A percentile compares a stretch with the other conserved stretches of the same genome.
Conservation (phyloP, 2,329 filamentous ascomycete species). For the Aspergillus sp. region DNA sequence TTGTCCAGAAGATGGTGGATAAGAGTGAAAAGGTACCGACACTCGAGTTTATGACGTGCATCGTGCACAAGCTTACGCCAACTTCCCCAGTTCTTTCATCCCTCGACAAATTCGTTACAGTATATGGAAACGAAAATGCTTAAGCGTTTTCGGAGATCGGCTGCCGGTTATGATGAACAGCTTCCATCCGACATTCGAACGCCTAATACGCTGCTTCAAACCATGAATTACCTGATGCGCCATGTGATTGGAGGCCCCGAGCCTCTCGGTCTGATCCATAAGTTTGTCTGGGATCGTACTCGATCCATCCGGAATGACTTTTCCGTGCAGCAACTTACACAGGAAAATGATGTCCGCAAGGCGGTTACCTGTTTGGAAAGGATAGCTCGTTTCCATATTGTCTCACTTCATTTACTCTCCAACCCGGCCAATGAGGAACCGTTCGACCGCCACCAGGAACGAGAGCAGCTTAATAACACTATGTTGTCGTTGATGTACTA, state of each 20-base stretch:
- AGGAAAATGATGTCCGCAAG: slow-evolving; percentile 47
- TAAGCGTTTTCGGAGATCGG: slow-evolving; percentile 55
- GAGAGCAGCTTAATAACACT: slow-evolving; percentile 57
- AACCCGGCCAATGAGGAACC: slow-evolving; percentile 43
- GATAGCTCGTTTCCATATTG: slow-evolving; percentile 56
- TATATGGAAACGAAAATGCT: slow-evolving; percentile 46
- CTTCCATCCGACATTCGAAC: slow-evolving; percentile 57
- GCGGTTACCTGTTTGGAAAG: slow-evolving; percentile 55
- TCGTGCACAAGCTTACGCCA: background rate
- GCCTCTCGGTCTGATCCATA: slow-evolving; percentile 46
- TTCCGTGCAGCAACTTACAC: slow-evolving; percentile 53
- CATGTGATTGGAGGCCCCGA: slow-evolving; percentile 45
- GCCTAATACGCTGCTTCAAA: slow-evolving; percentile 41
- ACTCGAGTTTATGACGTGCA: background rate
- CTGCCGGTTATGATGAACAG: slow-evolving; percentile 55
- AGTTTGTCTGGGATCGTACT: slow-evolving; percentile 59
- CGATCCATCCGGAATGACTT: slow-evolving; percentile 58
- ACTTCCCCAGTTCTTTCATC: slow-evolving; percentile 25
- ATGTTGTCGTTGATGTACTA: slow-evolving; percentile 54
- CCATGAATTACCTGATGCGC: slow-evolving; percentile 42
- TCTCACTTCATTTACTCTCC: slow-evolving; percentile 54
- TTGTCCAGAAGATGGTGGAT: slow-evolving; percentile 55
- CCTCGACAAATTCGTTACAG: slow-evolving; percentile 25
- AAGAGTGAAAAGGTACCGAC: slow-evolving; percentile 48
- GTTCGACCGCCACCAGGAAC: slow-evolving; percentile 52